Evolutionary conservation across 805 yeast species (phyloP).

Genomic region (Yamadazyma nakazawae): DNA sequence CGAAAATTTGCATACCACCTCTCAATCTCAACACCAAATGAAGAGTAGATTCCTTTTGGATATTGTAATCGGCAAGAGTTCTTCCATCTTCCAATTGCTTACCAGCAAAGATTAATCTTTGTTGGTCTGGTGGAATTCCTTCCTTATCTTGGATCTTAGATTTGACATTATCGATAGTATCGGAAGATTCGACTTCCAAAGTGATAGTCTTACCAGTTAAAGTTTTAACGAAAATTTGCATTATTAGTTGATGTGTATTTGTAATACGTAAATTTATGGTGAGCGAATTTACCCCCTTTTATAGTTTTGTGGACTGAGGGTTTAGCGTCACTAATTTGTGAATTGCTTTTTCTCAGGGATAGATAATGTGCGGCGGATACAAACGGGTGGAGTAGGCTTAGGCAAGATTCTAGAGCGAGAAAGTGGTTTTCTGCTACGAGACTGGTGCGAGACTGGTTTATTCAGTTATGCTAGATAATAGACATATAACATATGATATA

Average conservation of each 20-base stretch:
- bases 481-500: no score
- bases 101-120: slow-evolving; percentile 96
- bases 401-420: slow-evolving; percentile 2
- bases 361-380: slow-evolving; percentile 5
- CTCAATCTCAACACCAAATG: slow-evolving; percentile 91
- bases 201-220: slow-evolving; percentile 68
- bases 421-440: no score
- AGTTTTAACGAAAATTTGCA: slow-evolving; percentile 58
- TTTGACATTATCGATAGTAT: slow-evolving; percentile 96
- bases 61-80: slow-evolving; percentile 96
- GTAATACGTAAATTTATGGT: slow-evolving; percentile 1
- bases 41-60: slow-evolving; percentile 94
- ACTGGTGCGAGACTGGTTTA: no score
- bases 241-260: slow-evolving; percentile 19
- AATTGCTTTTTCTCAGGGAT: slow-evolving; percentile 10
- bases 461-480: no score
- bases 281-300: slow-evolving; percentile 15
- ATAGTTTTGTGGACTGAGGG: slow-evolving; percentile 13
- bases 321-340: slow-evolving; percentile 7
- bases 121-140: slow-evolving; percentile 98
- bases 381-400: background rate
- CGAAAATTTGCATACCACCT: slow-evolving; percentile 62
- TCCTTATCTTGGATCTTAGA: slow-evolving; percentile 96
- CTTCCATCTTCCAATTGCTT: slow-evolving; percentile 96
- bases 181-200: slow-evolving; percentile 96